Percentiles rank a stretch among this genome's conserved stretches.
Conservation (phyloP, 2,329 filamentous ascomycete species). For the Chalaropsis thielavioides region DNA sequence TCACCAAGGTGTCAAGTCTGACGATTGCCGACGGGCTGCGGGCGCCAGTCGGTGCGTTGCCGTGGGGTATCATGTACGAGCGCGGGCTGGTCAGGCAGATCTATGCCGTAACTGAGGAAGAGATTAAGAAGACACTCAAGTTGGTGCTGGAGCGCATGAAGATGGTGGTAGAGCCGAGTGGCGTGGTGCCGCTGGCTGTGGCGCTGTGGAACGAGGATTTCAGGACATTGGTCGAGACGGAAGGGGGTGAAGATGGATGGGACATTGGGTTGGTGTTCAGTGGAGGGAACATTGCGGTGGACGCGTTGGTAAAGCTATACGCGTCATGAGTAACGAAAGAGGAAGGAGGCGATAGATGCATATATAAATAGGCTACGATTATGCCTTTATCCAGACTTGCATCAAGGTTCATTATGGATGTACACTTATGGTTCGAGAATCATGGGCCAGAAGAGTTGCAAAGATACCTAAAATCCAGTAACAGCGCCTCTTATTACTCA, state of each 20-base stretch:
- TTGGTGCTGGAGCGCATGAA: slow-evolving; percentile 80
- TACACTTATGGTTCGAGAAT: not conserved
- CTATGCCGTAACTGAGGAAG: slow-evolving; percentile 60
- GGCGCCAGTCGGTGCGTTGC: slow-evolving; percentile 62
- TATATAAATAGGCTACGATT: not conserved
- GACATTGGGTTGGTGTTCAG: slow-evolving; percentile 46
- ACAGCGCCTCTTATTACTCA: not conserved
- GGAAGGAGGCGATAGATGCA: not conserved
- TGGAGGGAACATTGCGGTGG: slow-evolving; percentile 45
- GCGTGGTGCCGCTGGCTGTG: slow-evolving; percentile 70
- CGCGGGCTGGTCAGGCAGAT: slow-evolving; percentile 54
- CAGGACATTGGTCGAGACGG: slow-evolving; percentile 49
- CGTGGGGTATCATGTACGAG: slow-evolving; percentile 66
- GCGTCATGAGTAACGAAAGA: slow-evolving; percentile 15
- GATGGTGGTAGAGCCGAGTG: slow-evolving; percentile 77
- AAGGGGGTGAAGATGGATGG: slow-evolving; percentile 62
- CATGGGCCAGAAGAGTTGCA: not conserved
- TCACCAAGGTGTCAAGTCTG: slow-evolving; percentile 55
- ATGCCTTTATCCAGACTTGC: not conserved
- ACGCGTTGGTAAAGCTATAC: slow-evolving; percentile 40
- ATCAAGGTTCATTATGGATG: not conserved
- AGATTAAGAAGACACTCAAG: slow-evolving; percentile 64
- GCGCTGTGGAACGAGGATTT: slow-evolving; percentile 80
- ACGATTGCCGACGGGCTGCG: slow-evolving; percentile 83
- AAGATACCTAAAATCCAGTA: not conserved